Percentiles rank a stretch among this genome's conserved stretches.
Conservation (phyloP, 495 filamentous ascomycete species). For the Jackrogersella multiformis region DNA sequence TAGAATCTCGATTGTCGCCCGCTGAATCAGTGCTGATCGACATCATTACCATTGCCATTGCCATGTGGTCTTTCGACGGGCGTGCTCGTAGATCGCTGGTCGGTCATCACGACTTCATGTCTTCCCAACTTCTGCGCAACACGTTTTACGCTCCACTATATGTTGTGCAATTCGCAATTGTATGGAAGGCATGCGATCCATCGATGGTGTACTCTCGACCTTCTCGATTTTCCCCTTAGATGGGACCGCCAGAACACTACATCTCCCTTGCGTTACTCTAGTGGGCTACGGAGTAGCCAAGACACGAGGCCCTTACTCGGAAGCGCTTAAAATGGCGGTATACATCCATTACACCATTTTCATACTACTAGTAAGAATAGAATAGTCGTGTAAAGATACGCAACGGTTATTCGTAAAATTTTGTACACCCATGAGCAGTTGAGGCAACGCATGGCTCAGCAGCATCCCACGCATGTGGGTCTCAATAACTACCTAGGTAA, state of each 20-base stretch:
- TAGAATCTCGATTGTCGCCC: neutral
- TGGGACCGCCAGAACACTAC: neutral
- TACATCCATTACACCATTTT: neutral
- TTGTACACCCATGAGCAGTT: neutral
- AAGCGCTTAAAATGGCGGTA: neutral
- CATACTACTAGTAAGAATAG: neutral
- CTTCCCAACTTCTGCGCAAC: neutral
- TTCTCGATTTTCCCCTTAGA: neutral
- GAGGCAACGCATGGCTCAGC: neutral
- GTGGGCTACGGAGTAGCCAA: neutral
- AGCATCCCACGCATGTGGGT: neutral
- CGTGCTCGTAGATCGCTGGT: neutral
- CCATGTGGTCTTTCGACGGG: neutral
- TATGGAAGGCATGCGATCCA: neutral
- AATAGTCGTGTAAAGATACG: too few species aligned
- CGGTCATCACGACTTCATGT: slow-evolving; percentile 8
- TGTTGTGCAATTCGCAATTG: neutral
- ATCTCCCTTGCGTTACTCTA: neutral
- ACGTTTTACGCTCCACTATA: neutral
- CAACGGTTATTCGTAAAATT: neutral
- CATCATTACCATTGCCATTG: neutral
- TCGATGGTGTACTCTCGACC: neutral
- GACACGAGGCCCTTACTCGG: neutral
- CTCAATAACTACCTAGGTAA: neutral
- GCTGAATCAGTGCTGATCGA: neutral